Evolutionary conservation across 805 yeast species (phyloP).

Genomic region (Scheffersomyces amazonensis): DNA sequence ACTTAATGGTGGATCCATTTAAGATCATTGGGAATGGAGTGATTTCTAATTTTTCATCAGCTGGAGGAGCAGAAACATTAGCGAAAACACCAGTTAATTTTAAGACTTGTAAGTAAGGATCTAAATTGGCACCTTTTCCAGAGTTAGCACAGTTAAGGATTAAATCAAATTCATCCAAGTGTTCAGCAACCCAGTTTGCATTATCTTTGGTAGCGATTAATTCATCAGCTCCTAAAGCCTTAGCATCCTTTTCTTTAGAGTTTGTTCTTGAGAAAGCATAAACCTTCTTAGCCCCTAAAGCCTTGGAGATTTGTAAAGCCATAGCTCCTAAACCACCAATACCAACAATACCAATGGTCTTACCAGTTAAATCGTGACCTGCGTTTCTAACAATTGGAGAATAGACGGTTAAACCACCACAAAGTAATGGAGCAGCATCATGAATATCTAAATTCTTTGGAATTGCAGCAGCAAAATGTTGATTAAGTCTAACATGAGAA

Average conservation of each 20-base stretch:
- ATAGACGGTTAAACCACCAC: slow-evolving; percentile 55
- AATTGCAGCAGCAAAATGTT: slow-evolving; percentile 43
- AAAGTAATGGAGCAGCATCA: slow-evolving; percentile 50
- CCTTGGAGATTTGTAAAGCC: slow-evolving; percentile 56
- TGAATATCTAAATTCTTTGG: slow-evolving; percentile 41
- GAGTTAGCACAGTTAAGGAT: slow-evolving; percentile 54
- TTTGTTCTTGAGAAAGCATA: slow-evolving; percentile 30
- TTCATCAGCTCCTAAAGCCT: slow-evolving; percentile 26
- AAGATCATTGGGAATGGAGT: slow-evolving; percentile 18
- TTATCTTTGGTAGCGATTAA: slow-evolving; percentile 50
- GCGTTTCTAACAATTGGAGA: slow-evolving; percentile 47
- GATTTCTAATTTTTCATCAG: slow-evolving; percentile 16
- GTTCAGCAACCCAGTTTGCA: slow-evolving; percentile 33
- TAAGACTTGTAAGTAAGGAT: slow-evolving; percentile 36
- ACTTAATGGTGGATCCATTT: slow-evolving; percentile 22
- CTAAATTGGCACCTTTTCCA: slow-evolving; percentile 47
- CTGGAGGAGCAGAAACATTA: slow-evolving; percentile 27
- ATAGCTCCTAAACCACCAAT: slow-evolving; percentile 68
- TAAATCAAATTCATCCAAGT: slow-evolving; percentile 42
- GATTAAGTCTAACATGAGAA: slow-evolving; percentile 41
- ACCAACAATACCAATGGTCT: slow-evolving; percentile 57
- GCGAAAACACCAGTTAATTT: slow-evolving; percentile 20
- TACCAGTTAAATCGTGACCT: slow-evolving; percentile 16
- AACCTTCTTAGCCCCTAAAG: slow-evolving; percentile 58
- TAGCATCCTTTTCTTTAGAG: slow-evolving; percentile 24